Conservation (phyloP, 495 filamentous ascomycete genomes). For the Neurospora sp. region DNA sequence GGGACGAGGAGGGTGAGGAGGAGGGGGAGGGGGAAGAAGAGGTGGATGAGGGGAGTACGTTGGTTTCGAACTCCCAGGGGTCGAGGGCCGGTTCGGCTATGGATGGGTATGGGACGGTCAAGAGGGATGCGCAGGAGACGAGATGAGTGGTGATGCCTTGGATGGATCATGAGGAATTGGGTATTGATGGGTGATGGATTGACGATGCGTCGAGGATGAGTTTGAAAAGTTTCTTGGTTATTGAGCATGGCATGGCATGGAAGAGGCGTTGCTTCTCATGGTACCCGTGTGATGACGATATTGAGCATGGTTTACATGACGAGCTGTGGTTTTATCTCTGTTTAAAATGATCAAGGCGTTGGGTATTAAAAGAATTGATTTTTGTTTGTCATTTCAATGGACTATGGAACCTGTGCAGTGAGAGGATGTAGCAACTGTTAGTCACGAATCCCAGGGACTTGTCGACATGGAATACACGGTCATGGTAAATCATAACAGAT, state of each 20-base stretch:
- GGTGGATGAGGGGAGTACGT: not conserved
- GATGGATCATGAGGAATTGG: not conserved
- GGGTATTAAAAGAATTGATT: not conserved
- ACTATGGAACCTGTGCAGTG: too few species aligned
- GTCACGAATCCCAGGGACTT: too few species aligned
- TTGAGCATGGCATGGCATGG: not conserved
- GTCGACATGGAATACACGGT: not conserved
- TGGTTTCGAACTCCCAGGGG: not conserved
- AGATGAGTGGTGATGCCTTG: not conserved
- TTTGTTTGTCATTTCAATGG: not conserved
- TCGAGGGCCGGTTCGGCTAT: not conserved
- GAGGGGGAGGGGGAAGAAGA: slow-evolving; percentile 5
- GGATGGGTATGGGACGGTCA: not conserved
- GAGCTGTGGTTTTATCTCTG: not conserved
- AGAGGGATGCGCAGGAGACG: not conserved
- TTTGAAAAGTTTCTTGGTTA: not conserved
- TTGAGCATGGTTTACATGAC: not conserved
- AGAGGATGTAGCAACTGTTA: too few species aligned
- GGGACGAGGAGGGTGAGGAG: slow-evolving; percentile 23
- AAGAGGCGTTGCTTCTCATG: not conserved
- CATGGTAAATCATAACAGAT: not conserved
- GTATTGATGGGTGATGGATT: not conserved
- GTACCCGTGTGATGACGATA: not conserved
- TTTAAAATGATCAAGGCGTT: not conserved
- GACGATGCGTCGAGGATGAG: not conserved